phyloP scores from a whole-genome alignment of 108 stramenopile genomes.

The Bacterosira constricta region DNA sequence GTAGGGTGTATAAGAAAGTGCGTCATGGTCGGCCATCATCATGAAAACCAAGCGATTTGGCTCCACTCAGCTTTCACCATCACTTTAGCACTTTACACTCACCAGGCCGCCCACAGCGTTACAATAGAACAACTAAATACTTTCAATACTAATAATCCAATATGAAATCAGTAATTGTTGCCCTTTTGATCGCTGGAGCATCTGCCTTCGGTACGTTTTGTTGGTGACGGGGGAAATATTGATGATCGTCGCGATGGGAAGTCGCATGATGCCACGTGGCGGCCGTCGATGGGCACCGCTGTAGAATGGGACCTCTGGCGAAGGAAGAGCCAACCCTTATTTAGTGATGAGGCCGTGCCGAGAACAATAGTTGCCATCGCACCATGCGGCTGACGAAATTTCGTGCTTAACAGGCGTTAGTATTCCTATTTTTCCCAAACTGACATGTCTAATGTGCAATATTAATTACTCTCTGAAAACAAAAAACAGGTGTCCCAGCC shows the following conservation, averaged over 20 bases:
- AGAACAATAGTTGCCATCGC: neutral
- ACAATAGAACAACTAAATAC: neutral
- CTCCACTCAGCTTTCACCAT: too few relatives aligned
- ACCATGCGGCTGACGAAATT: too few relatives aligned
- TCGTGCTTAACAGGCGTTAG: neutral
- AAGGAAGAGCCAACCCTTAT: too few relatives aligned
- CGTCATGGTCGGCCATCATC: too few relatives aligned
- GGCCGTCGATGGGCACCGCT: too few relatives aligned
- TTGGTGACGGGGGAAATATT: neutral
- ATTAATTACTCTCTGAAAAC: neutral
- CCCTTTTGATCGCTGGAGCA: slow-evolving; percentile 59
- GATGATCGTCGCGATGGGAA: too few relatives aligned
- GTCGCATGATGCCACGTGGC: slow-evolving; percentile 2
- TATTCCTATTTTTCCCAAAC: too few relatives aligned
- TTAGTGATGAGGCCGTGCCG: neutral
- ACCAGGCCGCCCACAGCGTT: neutral
- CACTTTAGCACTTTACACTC: too few relatives aligned
- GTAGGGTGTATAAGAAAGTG: neutral
- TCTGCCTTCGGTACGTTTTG: slow-evolving; percentile 73
- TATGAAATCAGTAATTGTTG: slow-evolving; percentile 66
- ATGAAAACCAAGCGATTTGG: too few relatives aligned
- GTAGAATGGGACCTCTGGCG: too few relatives aligned
- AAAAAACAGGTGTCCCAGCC: slow-evolving; percentile 35
- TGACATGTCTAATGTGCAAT: too few relatives aligned
- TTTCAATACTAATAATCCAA: slow-evolving; percentile 13